phyloP scores from a whole-genome alignment of 225 moss, liverwort and hornwort species.

The Marchantia polymorpha region DNA sequence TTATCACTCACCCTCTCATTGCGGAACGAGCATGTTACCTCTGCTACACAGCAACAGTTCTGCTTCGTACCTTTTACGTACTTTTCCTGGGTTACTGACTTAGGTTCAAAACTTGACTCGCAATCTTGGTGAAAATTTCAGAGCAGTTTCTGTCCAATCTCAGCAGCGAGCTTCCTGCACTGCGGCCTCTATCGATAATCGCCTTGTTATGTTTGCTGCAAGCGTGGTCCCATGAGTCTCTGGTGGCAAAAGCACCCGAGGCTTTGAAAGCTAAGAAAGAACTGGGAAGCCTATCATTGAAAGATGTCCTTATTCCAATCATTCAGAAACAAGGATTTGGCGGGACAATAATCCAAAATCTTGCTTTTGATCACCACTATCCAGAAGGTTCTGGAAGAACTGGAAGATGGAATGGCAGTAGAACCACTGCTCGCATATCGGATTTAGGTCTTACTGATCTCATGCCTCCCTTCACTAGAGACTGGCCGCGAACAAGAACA shows the following conservation, averaged over 20 bases:
- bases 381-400: conserved; percentile 76
- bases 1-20: background rate
- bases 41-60: too few relatives aligned
- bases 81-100: too few relatives aligned
- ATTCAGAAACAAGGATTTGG: conserved; percentile 59
- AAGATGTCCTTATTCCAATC: conserved; percentile 49
- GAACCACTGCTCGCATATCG: conserved; percentile 60
- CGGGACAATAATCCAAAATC: conserved; percentile 65
- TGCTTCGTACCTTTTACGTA: too few relatives aligned
- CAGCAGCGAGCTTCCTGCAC: conserved; percentile 86
- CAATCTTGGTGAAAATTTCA: conserved; percentile 24
- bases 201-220: conserved; percentile 82
- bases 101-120: background rate
- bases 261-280: conserved; percentile 37
- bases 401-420: conserved; percentile 45
- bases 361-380: conserved; percentile 83
- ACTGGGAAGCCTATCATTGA: conserved; percentile 47
- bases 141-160: conserved; percentile 84
- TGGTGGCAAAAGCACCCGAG: conserved; percentile 39
- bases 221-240: conserved; percentile 67
- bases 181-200: conserved; percentile 87
- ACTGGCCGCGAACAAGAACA: conserved; percentile 94
- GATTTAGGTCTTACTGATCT: conserved; percentile 87
- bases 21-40: too few relatives aligned
- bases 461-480: conserved; percentile 88